Conservation (phyloP, 2,329 filamentous ascomycete species). For the Pseudogymnoascus sp. region DNA sequence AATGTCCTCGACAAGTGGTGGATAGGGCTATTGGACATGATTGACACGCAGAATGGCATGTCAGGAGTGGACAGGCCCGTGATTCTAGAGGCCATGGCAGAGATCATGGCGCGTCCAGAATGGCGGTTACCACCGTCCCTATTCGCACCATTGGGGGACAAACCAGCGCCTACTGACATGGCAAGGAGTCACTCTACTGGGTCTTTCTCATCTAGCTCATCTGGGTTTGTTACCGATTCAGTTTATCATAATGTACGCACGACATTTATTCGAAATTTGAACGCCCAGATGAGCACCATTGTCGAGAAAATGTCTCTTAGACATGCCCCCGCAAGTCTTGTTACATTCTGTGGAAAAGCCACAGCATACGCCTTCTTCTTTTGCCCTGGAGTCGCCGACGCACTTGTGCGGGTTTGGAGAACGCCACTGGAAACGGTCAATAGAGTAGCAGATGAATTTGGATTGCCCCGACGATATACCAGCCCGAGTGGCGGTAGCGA, state of each 20-base stretch:
- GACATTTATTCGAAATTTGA: slow-evolving; percentile 60
- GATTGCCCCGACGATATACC: slow-evolving; percentile 44
- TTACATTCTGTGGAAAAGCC: slow-evolving; percentile 65
- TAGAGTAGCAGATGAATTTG: slow-evolving; percentile 53
- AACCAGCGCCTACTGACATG: slow-evolving; percentile 24
- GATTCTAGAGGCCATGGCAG: slow-evolving; percentile 60
- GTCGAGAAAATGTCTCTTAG: slow-evolving; percentile 65
- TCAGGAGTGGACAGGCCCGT: slow-evolving; percentile 62
- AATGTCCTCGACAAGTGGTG: slow-evolving; percentile 70
- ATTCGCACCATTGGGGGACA: slow-evolving; percentile 43
- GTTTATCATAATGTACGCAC: slow-evolving; percentile 66
- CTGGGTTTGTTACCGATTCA: slow-evolving; percentile 61
- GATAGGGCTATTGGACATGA: slow-evolving; percentile 59
- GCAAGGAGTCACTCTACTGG: slow-evolving; percentile 33
- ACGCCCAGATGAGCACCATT: slow-evolving; percentile 63
- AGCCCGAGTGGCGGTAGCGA: slow-evolving; percentile 20
- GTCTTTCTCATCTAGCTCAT: slow-evolving; percentile 50
- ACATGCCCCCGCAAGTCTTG: slow-evolving; percentile 45
- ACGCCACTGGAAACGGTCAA: slow-evolving; percentile 50
- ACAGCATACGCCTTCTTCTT: slow-evolving; percentile 69
- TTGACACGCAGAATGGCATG: slow-evolving; percentile 60
- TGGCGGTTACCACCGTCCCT: slow-evolving; percentile 56
- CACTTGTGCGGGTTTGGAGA: slow-evolving; percentile 59
- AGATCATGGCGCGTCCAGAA: slow-evolving; percentile 63
- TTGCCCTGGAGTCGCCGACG: slow-evolving; percentile 61